Percentiles rank a stretch among this genome's conserved stretches.
Evolutionary conservation across 73 alveolate species (phyloP).

Genomic region (Paramecium pentaurelia): DNA sequence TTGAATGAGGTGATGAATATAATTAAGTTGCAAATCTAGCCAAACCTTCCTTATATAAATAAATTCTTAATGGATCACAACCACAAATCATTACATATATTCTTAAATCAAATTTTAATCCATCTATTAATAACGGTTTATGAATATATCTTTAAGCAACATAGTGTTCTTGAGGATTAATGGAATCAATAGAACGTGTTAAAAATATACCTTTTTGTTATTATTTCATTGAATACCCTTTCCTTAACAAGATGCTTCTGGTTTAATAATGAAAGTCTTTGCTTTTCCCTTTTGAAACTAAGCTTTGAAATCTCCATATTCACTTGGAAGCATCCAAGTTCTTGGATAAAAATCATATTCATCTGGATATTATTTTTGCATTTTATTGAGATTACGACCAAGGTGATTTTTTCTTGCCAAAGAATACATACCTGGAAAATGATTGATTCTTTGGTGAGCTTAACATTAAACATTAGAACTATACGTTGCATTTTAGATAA

Average conservation of each 20-base stretch:
- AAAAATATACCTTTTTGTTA: conserved; percentile 66
- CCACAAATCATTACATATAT: conserved; percentile 90
- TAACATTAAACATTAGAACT: background rate
- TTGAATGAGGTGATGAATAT: conserved; percentile 76
- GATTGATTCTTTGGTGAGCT: conserved; percentile 76
- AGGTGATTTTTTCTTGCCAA: conserved; percentile 80
- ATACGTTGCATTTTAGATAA: conserved; percentile 68
- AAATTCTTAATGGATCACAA: conserved; percentile 90
- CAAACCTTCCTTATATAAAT: conserved; percentile 89
- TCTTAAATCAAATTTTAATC: conserved; percentile 92
- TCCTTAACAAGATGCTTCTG: conserved; percentile 84
- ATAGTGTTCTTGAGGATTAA: conserved; percentile 71
- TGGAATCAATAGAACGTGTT: conserved; percentile 67
- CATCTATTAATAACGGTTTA: conserved; percentile 88
- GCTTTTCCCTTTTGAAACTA: conserved; percentile 65
- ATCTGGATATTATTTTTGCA: conserved; percentile 73
- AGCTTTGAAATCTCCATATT: conserved; percentile 69
- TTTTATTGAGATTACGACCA: conserved; percentile 73
- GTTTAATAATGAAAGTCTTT: conserved; percentile 75
- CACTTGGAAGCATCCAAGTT: conserved; percentile 88
- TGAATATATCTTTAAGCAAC: conserved; percentile 86
- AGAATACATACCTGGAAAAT: conserved; percentile 83
- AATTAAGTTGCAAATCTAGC: conserved; percentile 95
- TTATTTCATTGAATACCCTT: conserved; percentile 40
- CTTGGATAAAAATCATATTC: conserved; percentile 82